Percentiles rank a stretch among this genome's conserved stretches.
phyloP scores from a whole-genome alignment of 1,139 yeast species.

The Geotrichum phurueaensis region DNA sequence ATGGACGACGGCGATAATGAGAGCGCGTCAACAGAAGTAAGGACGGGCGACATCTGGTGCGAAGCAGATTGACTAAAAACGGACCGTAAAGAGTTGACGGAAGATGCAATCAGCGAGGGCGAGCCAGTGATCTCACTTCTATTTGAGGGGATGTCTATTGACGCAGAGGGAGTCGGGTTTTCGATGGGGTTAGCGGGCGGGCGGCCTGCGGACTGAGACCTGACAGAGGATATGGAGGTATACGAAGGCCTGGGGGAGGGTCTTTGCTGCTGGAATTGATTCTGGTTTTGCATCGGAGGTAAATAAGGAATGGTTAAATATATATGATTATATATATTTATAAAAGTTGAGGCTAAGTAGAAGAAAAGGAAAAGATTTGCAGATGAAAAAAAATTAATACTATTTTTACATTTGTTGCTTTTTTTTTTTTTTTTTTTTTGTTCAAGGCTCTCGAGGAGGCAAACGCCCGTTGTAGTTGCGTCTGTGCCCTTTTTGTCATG shows the following conservation, averaged over 20 bases:
- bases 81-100: neutral
- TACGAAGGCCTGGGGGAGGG: conserved; percentile 8
- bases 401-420: neutral
- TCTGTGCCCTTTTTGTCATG: neutral
- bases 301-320: neutral
- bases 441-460: neutral
- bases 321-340: neutral
- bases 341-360: neutral
- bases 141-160: conserved; percentile 10
- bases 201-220: conserved; percentile 6
- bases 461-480: neutral
- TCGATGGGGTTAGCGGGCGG: neutral
- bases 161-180: conserved; percentile 5
- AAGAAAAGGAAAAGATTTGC: neutral
- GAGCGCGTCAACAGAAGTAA: neutral
- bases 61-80: conserved; percentile 1
- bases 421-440: neutral
- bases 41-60: conserved; percentile 4
- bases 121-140: neutral
- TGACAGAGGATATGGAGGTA: conserved; percentile 11
- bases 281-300: neutral
- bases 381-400: neutral
- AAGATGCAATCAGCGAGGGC: neutral
- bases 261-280: neutral
- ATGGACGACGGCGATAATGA: conserved; percentile 10